Evolutionary conservation across 1,284 basidiomycete genomes (phyloP), one percentile per base, ranked within the genome.

Genomic region (Ustilago sp.): DNA sequence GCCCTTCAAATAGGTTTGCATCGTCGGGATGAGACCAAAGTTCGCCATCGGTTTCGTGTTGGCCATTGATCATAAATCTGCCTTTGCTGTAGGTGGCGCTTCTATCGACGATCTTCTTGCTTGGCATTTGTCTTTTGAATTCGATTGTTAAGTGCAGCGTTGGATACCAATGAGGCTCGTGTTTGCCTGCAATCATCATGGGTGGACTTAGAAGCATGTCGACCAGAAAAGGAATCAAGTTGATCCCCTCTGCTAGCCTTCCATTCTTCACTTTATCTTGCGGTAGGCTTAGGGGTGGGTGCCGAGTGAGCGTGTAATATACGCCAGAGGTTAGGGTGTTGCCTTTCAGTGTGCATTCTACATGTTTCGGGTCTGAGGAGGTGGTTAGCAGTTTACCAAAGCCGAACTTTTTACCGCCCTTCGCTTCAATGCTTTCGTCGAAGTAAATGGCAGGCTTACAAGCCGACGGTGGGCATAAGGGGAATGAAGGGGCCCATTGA

Each of bases 71-170:
- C 63, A 79, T 71, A 56, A 65, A 79, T 2, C 48, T 61, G 8
- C 73, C 77, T 12, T 34, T 58, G 1, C 56, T 51, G 17, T 48
- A 54, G 8, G 62, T 71, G 3, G 64, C 77, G 2, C 55, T 51
- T 47, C 68, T 41, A 3, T 51, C 32, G 8, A 76, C 5, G 38
- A 56, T 4, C 2, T 11, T 13, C 9, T 59, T 32, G 6, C 4
- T 1, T 3, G 77, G 73, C 0, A 79, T 39, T 9, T 35, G 6
- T 4, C 68, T 41, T 69, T 79, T 79, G 59, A 79, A 79, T 47
- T 79, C 77, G 39, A 79, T 71, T 8, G 77, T 72, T 19, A 79
- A 52, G 38, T 79, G 77, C 5, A 79, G 55, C 0, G 77, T 79
- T 1, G 77, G 77, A 51, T 76, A 79, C 77, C 77, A 79, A 41